Conservation (phyloP, 192 early-diverging fungal genomes). For the Gryganskiella cystojenkinii region DNA sequence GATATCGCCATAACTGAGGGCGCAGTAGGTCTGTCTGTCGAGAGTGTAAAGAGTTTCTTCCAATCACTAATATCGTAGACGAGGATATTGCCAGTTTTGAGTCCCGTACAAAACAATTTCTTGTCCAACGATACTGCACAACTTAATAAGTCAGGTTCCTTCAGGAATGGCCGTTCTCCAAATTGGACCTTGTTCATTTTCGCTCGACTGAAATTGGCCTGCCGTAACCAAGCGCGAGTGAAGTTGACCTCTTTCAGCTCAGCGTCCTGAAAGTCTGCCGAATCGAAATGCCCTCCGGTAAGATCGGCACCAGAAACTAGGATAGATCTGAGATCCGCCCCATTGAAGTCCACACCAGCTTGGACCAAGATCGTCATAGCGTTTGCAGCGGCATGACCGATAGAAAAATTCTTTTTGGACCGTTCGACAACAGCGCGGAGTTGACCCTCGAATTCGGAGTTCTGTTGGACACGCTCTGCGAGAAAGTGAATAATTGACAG, state of each 20-base stretch:
- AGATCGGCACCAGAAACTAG: slow-evolving; percentile 1
- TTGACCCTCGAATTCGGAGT: background rate
- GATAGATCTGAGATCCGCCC: background rate
- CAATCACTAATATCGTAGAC: too few relatives aligned
- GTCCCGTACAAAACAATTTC: background rate
- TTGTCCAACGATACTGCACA: background rate
- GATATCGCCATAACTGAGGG: too few relatives aligned
- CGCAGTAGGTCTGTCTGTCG: too few relatives aligned
- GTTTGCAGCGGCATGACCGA: background rate
- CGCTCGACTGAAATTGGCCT: background rate
- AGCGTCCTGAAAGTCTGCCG: background rate
- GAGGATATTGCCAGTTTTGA: too few relatives aligned
- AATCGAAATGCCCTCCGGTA: background rate
- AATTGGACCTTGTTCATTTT: background rate
- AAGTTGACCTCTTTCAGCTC: background rate
- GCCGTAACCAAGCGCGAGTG: background rate
- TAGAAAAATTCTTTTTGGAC: background rate
- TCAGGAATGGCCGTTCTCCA: background rate
- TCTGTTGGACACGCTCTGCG: background rate
- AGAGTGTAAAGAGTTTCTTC: too few relatives aligned
- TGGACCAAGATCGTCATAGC: slow-evolving; percentile 1
- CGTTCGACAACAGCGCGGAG: background rate
- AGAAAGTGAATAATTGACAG: slow-evolving; percentile 1
- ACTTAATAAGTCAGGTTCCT: background rate
- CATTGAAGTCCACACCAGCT: background rate